These are phyloP conservation scores for Jatropha curcas DNA, from an alignment of 345 rosid genomes.

Conservation along the genomic window DNA sequence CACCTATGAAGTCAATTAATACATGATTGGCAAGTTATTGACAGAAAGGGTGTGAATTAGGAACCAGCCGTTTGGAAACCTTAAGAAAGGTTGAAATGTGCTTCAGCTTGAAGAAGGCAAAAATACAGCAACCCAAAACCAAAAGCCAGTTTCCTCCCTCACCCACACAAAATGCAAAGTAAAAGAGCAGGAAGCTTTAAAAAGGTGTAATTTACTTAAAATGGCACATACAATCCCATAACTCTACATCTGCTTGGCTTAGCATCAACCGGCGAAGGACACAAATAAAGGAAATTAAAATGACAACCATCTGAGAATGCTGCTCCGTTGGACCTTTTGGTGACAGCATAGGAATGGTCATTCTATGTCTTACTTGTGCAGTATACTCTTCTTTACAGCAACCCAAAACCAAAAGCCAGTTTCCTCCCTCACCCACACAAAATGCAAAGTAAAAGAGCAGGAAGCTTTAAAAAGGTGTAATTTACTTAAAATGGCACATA, in stretches of 20 bases:
- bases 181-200: background rate
- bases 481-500: background rate
- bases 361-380: conserved; percentile 58
- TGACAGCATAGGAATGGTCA: background rate
- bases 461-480: too few species aligned
- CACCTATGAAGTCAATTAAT: too few species aligned
- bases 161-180: too few species aligned
- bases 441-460: background rate
- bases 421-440: background rate
- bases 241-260: background rate
- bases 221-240: background rate
- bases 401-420: too few species aligned
- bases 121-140: background rate
- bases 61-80: too few species aligned
- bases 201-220: background rate
- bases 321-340: background rate
- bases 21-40: too few species aligned
- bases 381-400: conserved; percentile 79
- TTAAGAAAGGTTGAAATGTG: too few species aligned
- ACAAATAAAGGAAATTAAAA: too few species aligned
- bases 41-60: too few species aligned
- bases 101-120: too few species aligned
- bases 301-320: background rate
- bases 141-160: too few species aligned
- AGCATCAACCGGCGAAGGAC: background rate